Evolutionary conservation across 2,329 filamentous ascomycete genomes (phyloP), one percentile per base, ranked within the genome.

Genomic region (Aspergillus jensenii): DNA sequence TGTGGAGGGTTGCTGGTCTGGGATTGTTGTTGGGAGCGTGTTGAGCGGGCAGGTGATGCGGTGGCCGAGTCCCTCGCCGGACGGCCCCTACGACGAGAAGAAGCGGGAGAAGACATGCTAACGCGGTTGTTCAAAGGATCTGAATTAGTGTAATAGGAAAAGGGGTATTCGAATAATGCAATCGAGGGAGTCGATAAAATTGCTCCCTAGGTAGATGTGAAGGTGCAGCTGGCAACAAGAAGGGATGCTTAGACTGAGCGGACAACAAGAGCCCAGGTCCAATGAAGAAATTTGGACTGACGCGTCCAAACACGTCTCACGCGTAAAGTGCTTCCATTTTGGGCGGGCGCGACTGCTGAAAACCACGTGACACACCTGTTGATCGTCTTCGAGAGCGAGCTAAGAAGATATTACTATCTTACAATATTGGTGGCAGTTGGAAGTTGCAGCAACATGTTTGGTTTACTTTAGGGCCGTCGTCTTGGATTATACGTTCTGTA

Each of bases 71-170:
- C 71, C 51, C 73, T 73, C 11, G 76, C 67, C 35, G 76, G 70
- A 40, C 74, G 74, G 56, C 74, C 75, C 58, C 76, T 74, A 60
- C 76, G 74, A 50, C 72, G 74, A 60, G 67, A 65, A 55, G 75
- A 73, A 58, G 75, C 68, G 39, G 78, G 76, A 43, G 78, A 78
- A 60, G 77, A 79, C 76, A 79, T 79, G 52, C 55, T 68, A 62
- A n/a, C 35, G 52, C 50, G 55, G 53, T 27, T 27, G 21, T 19
- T 54, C 60, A 58, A 47, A 37, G 45, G 14, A 43, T 44, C 41
- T 23, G 19, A 25, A 51, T 52, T 14, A 56, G 48, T 54, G 46
- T 47, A 48, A 23, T 11, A 35, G n/a, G 25, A 27, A 21, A 52
- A 48, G 25, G 6, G n/a, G 44, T 27, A 51, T 51, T 51, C n/a